Conservation (phyloP, 2,329 filamentous ascomycete genomes). For the Cercospora sp. region DNA sequence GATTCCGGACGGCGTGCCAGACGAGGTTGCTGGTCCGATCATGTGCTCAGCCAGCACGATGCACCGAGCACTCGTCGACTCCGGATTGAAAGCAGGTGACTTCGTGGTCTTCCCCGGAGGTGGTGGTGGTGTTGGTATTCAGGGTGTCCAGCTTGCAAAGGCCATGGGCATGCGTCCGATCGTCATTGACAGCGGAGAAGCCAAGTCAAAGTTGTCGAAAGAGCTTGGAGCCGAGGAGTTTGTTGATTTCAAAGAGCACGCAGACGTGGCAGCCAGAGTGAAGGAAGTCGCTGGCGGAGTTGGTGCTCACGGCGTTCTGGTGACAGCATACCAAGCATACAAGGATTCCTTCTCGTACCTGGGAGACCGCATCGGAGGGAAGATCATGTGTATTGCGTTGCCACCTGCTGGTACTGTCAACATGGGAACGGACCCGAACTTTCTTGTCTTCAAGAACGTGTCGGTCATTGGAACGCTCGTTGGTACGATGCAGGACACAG, state of each 20-base stretch:
- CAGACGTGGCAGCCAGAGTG: constrained; percentile 45
- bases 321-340: constrained; percentile 42
- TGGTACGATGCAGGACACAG: constrained; percentile 51
- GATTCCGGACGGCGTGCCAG: constrained; percentile 57
- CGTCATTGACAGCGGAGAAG: constrained; percentile 55
- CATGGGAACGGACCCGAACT: constrained; percentile 39
- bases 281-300: constrained; percentile 49
- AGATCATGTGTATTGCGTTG: constrained; percentile 53
- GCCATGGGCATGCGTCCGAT: constrained; percentile 60
- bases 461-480: constrained; percentile 45
- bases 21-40: constrained; percentile 58
- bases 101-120: constrained; percentile 59
- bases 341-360: constrained; percentile 46
- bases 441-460: constrained; percentile 40
- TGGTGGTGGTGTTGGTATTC: constrained; percentile 58
- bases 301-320: constrained; percentile 48
- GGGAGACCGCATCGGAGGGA: constrained; percentile 51
- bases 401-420: constrained; percentile 41
- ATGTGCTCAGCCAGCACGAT: constrained; percentile 62
- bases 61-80: constrained; percentile 57
- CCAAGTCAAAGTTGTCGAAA: constrained; percentile 49
- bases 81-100: constrained; percentile 51
- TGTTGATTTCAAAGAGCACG: constrained; percentile 54
- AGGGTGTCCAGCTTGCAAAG: constrained; percentile 49
- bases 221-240: constrained; percentile 57